These are phyloP conservation scores for Acarospora socialis DNA, from an alignment of 2,329 filamentous ascomycete species.

Conservation along the genomic window DNA sequence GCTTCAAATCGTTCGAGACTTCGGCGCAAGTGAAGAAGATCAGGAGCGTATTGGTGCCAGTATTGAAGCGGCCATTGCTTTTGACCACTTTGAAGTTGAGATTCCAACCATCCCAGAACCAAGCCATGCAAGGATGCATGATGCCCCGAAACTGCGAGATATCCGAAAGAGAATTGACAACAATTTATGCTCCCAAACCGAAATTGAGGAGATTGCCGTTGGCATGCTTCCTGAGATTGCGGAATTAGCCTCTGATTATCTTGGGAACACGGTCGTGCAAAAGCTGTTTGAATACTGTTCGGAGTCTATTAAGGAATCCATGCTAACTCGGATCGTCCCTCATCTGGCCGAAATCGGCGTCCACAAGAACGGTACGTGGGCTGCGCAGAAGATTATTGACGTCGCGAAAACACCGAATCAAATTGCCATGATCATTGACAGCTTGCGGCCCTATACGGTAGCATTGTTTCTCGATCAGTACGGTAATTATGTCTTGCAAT, in stretches of 20 bases:
- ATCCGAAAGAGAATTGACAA: constrained; percentile 98
- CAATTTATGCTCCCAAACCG: constrained; percentile 65
- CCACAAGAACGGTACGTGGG: constrained; percentile 99
- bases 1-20: constrained; percentile 69
- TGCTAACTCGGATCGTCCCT: constrained; percentile 76
- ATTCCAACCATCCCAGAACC: constrained; percentile 83
- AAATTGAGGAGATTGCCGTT: constrained; percentile 83
- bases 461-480: constrained; percentile 94
- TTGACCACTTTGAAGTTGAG: constrained; percentile 58
- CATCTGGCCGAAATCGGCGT: constrained; percentile 93
- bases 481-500: constrained; percentile 95
- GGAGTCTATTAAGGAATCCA: constrained; percentile 75
- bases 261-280: constrained; percentile 98
- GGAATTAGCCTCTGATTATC: constrained; percentile 85
- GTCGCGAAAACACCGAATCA: constrained; percentile 75
- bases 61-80: constrained; percentile 65
- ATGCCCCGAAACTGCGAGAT: constrained; percentile 86
- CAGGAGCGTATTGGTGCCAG: constrained; percentile 54
- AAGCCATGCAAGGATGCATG: constrained; percentile 74
- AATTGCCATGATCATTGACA: constrained; percentile 71
- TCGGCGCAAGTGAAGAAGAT: constrained; percentile 75
- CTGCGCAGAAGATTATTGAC: constrained; percentile 97
- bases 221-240: constrained; percentile 96
- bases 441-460: constrained; percentile 72
- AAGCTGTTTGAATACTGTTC: constrained; percentile 97